Base-by-base conservation (phyloP, 2,329 filamentous ascomycete species). In the Colletotrichum brevisporum region DNA sequence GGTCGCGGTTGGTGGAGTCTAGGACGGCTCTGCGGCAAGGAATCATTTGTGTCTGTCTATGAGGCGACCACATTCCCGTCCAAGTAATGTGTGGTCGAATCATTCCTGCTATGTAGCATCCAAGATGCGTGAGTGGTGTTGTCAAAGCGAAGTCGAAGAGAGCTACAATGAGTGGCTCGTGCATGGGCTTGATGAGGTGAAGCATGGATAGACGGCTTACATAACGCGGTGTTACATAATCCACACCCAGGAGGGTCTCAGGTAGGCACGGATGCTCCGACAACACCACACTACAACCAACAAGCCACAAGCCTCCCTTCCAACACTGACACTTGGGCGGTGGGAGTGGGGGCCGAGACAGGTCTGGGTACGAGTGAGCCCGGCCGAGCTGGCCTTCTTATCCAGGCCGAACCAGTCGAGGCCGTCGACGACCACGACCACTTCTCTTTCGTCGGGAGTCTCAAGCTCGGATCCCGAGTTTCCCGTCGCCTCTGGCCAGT, bases 1-100 rank as follows among this genome's bases (percentile, higher is more conserved):
- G 67, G 63, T 47, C 51, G 63, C 58, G 63, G 57, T 67, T 67
- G 27, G 27, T 50, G 56, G 51, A 62, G 57, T 41, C 36, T 39
- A 18, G 31, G 15, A 66, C 24, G 50, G 55, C 62, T 60, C 15
- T 56, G 50, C 55, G 43, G 62, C 58, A 26, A 51, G 36, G 24
- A 55, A 4, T 47, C 45, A 36, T 36, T 36, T 36, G 31, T 10
- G 31, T 36, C 8, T 36, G 26, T 36, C 55, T 31, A 52, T 26
- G 61, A 45, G 31, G 43, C 31, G 26, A 57, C 16, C 18, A 45
- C 6, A 21, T 39, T 41, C 51, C 58, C 63, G 52, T 10, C 31
- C 31, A 36, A 36, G 31, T 36, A 68, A 39, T 58, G 43, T 21
- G 47, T 43, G 41, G 56, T 51, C 67, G 53, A 70, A 68, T 63